Evolutionary conservation across 2,329 filamentous ascomycete species (phyloP), one percentile per base, ranked within the genome.

Genomic region (Claviceps quebecensis): DNA sequence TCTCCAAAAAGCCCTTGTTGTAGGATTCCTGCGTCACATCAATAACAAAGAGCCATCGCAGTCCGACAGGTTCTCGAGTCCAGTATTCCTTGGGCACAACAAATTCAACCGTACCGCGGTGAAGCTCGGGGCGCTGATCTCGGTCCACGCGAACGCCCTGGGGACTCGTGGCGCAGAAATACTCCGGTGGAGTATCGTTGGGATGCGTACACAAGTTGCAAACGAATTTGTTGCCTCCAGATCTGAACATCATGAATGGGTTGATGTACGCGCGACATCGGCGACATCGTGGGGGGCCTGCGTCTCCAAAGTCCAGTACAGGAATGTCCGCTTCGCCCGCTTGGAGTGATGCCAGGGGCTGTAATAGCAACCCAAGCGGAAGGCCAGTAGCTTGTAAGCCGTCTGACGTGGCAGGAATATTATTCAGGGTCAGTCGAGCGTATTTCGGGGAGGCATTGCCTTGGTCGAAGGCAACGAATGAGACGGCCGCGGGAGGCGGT

Each of bases 161-260:
- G 4, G 87, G 87, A 60, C 87, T 91, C 26, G 87, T 88, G 17
- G 93, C 90, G 51, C 87, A 86, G 66, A 95, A 98, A 68, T 98
- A 98, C 63, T 96, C 91, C 1, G 86, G 70, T 0, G 88, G 74
- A 0, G 94, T 94, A 62, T 98, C 93, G 65, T 97, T 98, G 48
- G 93, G 89, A 65, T 97, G 95, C 22, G 86, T 93, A 71, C 93
- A 98, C 70, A 98, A 87, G 64, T 98, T 98, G 72, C 93, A 98
- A 49, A 95, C 88, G 65, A 95, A 94, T 65, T 95, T 95, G 70
- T 91, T 95, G 52, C 93, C 93, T 39, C 91, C 91, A 16, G 86
- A 84, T 53, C 86, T 80, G 75, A 98, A 98, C 63, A 90, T 86
- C 93, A 98, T 97, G 65, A 98, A 98, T 1, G 93, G 93, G 63